Percentiles rank a stretch among this genome's conserved stretches.
Evolutionary conservation across 2,329 filamentous ascomycete genomes (phyloP).

Genomic region (Aspergillus ustus): DNA sequence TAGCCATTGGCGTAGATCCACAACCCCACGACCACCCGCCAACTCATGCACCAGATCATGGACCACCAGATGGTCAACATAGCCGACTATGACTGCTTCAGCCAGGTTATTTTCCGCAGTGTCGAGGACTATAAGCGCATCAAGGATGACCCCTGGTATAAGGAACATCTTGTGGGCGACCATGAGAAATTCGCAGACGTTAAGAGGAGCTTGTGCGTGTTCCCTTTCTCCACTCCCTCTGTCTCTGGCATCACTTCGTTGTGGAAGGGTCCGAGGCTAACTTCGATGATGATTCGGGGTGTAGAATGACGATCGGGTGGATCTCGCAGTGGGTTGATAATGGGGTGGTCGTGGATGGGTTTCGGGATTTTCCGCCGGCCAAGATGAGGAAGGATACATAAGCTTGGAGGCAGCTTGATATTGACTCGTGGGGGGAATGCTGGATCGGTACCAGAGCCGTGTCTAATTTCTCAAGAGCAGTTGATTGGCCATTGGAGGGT

Average conservation of each 20-base stretch:
- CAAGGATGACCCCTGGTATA: conserved; percentile 56
- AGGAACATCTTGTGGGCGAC: conserved; percentile 50
- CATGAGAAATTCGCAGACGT: conserved; percentile 58
- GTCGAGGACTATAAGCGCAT: conserved; percentile 54
- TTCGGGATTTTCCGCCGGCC: conserved; percentile 9
- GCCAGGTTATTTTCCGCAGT: conserved; percentile 52
- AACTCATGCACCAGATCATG: conserved; percentile 48
- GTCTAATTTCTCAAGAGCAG: no score
- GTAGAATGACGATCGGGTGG: conserved; percentile 57
- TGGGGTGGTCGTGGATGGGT: conserved; percentile 37
- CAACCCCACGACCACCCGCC: conserved; percentile 41
- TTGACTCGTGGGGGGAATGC: no score
- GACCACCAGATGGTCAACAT: conserved; percentile 56
- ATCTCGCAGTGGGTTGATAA: conserved; percentile 49
- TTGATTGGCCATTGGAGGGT: no score
- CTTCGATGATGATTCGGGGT: no score
- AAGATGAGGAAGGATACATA: no score
- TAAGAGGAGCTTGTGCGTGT: conserved; percentile 40
- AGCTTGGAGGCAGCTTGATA: no score
- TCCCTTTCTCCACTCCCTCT: not conserved
- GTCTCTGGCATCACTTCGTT: no score
- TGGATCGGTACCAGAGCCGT: no score
- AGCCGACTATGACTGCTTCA: conserved; percentile 57
- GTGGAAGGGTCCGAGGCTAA: not conserved
- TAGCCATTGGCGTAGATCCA: conserved; percentile 43